Conservation (phyloP, 805 yeast genomes). For the Groenewaldozyma salmanticensis region DNA sequence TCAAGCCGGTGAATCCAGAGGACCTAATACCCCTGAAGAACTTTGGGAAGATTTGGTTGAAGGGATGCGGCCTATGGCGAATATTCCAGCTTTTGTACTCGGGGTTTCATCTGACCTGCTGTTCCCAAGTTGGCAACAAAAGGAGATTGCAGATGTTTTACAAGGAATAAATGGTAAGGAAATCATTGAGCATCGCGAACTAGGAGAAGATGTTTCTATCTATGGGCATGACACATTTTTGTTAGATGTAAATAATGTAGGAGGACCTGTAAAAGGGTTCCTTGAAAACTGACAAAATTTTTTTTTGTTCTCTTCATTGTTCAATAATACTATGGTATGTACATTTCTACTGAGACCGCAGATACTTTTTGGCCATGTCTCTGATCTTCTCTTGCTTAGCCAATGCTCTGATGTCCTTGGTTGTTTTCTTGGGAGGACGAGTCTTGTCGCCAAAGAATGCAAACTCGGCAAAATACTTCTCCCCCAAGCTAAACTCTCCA, state of each 20-base stretch:
- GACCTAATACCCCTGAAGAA: constrained; percentile 37
- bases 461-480: constrained; percentile 26
- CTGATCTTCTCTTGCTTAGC: constrained; percentile 11
- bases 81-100: constrained; percentile 61
- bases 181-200: constrained; percentile 56
- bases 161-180: constrained; percentile 28
- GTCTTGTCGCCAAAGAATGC: constrained; percentile 31
- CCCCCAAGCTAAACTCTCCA: constrained; percentile 50
- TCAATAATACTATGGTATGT: too few relatives aligned
- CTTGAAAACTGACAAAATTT: constrained; percentile 33
- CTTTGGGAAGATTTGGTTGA: constrained; percentile 49
- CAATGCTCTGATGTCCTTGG: constrained; percentile 15
- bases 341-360: constrained; percentile 7
- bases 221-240: constrained; percentile 91
- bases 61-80: constrained; percentile 56
- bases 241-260: constrained; percentile 68
- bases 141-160: constrained; percentile 62
- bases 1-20: constrained; percentile 26
- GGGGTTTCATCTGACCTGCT: constrained; percentile 91
- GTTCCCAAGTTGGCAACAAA: constrained; percentile 93
- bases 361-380: constrained; percentile 16
- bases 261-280: constrained; percentile 62
- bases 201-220: constrained; percentile 65
- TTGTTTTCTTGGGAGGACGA: constrained; percentile 21
- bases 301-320: too few relatives aligned